Conservation (phyloP, 768 basidiomycete species). For the Cystoderma amianthinum region DNA sequence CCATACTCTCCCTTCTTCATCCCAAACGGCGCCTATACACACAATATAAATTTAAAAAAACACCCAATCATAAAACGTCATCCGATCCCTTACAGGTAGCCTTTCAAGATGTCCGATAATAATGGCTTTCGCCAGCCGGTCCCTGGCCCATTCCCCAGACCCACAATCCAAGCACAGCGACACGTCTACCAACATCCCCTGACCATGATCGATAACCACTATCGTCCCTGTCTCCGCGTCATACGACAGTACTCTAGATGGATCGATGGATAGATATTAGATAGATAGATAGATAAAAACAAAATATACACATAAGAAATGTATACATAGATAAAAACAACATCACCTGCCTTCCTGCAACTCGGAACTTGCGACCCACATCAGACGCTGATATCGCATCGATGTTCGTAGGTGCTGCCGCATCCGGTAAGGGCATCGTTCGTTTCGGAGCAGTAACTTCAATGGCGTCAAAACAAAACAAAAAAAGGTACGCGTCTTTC, state of each 20-base stretch:
- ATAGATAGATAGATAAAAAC: background rate
- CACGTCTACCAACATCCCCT: constrained; percentile 52
- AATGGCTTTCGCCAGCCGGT: constrained; percentile 44
- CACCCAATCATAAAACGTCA: too few species aligned
- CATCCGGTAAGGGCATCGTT: constrained; percentile 49
- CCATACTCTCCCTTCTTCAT: too few species aligned
- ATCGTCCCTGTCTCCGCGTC: constrained; percentile 40
- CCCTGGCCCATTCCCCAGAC: constrained; percentile 40
- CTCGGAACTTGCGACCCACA: constrained; percentile 45
- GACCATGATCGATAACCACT: constrained; percentile 40
- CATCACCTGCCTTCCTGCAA: constrained; percentile 61
- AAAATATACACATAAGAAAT: too few species aligned
- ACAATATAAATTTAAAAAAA: too few species aligned
- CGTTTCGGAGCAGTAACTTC: too few species aligned
- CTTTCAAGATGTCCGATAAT: constrained; percentile 54
- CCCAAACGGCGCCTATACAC: too few species aligned
- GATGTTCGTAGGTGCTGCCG: constrained; percentile 37
- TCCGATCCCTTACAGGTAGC: constrained; percentile 35
- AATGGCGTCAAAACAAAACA: too few species aligned
- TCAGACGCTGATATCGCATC: constrained; percentile 28
- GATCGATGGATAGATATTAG: background rate
- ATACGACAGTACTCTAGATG: constrained; percentile 47
- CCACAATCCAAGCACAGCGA: constrained; percentile 39
- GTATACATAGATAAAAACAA: too few species aligned
- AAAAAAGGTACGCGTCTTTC: too few species aligned